Base-by-base conservation (phyloP, 345 rosid species). In the Corchorus olitorius region DNA sequence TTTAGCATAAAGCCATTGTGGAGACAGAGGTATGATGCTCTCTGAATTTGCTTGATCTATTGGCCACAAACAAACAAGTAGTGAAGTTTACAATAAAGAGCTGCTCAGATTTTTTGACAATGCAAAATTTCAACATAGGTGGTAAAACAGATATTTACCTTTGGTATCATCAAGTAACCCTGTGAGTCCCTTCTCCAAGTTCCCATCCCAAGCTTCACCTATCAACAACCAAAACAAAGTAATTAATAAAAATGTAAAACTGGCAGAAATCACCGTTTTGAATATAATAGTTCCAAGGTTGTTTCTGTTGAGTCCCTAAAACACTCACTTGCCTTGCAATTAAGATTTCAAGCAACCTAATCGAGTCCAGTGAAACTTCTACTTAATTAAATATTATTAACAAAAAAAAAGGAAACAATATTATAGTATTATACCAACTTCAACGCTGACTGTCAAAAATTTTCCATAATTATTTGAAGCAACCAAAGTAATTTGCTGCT, bases 1-100 rank as follows among this genome's bases (percentile, higher is more conserved):
- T 77, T 85, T 87, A 49, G 78, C 72, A 59, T 87, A 85, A 12
- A 87, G 88, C 90, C 90, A 85, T 74, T 87, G 90, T 1, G 90
- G 90, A 70, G 90, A 87, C 68, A 87, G 71, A 0, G 90, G 90
- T 11, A 87, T 80, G 67, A 66, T 82, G 83, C 79, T 85, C 37
- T 87, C 90, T 45, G 79, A 72, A 74, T 73, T 70, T 74, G 70
- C 33, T 73, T 78, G 90, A 78, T 85, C 90, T 82, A 82, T 37
- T 54, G 33, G 37, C 41, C 6, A 64, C 59, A 78, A 55, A 45
- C 46, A 65, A 15, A 10, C 52, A 14, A 16, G 53, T 37, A 65
- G 20, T 34, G 13, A 46, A 53, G n/a, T 62, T 50, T 13, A 27
- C 27, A 55, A 54, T 1, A 27, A 80, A 27, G 16, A 10, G 60